A percentile compares a stretch with the other conserved stretches of the same genome.
Evolutionary conservation across 345 rosid species (phyloP).

Genomic region (Luvunga scandens): DNA sequence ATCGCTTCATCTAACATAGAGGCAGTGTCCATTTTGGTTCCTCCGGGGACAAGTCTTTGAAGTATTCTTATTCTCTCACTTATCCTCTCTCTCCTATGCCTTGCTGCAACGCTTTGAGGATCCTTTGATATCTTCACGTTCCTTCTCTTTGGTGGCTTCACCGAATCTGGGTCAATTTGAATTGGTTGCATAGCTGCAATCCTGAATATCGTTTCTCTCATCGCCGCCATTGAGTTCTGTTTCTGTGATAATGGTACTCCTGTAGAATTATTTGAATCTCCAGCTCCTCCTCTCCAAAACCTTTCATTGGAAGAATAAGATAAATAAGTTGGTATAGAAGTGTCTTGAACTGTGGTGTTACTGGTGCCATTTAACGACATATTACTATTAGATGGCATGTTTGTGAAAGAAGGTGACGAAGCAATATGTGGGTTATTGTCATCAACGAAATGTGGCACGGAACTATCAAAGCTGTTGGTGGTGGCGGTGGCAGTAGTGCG

Average conservation of each 20-base stretch:
- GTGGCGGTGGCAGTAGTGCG: constrained; percentile 11
- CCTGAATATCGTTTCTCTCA: constrained; percentile 74
- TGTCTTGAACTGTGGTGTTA: constrained; percentile 17
- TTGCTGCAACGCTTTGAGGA: constrained; percentile 71
- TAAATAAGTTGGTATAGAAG: background rate
- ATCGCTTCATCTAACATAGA: constrained; percentile 76
- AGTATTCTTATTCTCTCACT: constrained; percentile 66
- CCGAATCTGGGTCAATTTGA: constrained; percentile 62
- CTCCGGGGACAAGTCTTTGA: constrained; percentile 72
- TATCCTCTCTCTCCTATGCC: constrained; percentile 66
- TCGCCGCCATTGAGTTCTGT: constrained; percentile 53
- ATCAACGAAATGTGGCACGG: constrained; percentile 23
- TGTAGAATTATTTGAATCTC: constrained; percentile 17
- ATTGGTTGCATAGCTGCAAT: constrained; percentile 76
- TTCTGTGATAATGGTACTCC: constrained; percentile 24
- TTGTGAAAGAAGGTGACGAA: constrained; percentile 10
- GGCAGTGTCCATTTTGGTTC: constrained; percentile 80
- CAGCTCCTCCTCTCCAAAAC: constrained; percentile 18
- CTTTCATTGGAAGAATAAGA: constrained; percentile 10
- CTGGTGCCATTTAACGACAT: constrained; percentile 12
- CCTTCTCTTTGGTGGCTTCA: constrained; percentile 61
- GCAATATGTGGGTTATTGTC: constrained; percentile 10
- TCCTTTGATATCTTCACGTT: constrained; percentile 73
- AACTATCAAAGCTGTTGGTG: constrained; percentile 2
- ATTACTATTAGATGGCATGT: constrained; percentile 12